A percentile compares a stretch with the other conserved stretches of the same genome.
Evolutionary conservation across 768 basidiomycete genomes (phyloP).

Genomic region (Lepiota venenata): DNA sequence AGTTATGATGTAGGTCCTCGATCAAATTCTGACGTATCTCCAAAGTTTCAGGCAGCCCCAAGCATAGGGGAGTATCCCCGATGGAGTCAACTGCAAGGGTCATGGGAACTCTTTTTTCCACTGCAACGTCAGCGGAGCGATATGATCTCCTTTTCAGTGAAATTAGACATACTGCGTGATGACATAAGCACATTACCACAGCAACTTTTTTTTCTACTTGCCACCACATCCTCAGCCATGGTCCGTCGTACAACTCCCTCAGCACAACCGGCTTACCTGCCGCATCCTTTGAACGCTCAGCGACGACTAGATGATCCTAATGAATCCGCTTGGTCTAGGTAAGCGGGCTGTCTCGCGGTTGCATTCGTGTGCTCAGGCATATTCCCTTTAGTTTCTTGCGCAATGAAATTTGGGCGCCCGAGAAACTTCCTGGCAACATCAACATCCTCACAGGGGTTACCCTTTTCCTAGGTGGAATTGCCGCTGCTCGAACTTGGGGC

Average conservation of each 20-base stretch:
- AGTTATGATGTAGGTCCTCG: not conserved
- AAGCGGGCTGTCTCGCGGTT: constrained; percentile 19
- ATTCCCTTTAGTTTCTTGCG: constrained; percentile 39
- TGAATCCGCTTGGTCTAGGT: constrained; percentile 59
- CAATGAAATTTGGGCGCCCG: constrained; percentile 67
- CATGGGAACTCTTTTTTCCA: not conserved
- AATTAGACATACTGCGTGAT: no score
- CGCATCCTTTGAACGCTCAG: constrained; percentile 37
- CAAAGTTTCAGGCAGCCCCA: not conserved
- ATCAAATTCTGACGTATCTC: not conserved
- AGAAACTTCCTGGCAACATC: constrained; percentile 73
- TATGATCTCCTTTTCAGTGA: no score
- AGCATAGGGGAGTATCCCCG: not conserved
- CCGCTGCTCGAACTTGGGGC: constrained; percentile 73
- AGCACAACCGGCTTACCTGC: constrained; percentile 55
- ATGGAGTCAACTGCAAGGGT: not conserved
- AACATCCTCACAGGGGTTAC: constrained; percentile 62
- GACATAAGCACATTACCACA: not conserved
- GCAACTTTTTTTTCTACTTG: constrained; percentile 10
- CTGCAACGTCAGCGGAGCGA: not conserved
- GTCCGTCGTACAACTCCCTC: constrained; percentile 61
- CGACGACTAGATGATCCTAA: constrained; percentile 50
- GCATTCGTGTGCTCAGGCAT: not conserved
- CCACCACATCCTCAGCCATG: constrained; percentile 38
- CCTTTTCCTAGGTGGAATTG: constrained; percentile 69